Base-by-base conservation (phyloP, 352 stramenopile species). In the Pythium volutum region DNA sequence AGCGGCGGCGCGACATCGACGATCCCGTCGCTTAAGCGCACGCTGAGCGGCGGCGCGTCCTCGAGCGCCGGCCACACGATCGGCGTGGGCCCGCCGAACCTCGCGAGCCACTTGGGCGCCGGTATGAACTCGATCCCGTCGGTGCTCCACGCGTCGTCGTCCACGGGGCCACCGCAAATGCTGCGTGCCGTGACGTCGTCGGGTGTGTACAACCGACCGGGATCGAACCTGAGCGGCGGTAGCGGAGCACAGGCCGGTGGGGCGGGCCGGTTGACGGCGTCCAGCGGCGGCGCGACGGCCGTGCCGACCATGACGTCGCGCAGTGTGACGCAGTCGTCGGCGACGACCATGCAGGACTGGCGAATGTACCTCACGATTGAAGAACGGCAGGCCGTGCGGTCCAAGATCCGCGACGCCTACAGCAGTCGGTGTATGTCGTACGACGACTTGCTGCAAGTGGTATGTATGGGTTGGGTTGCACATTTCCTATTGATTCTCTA, bases 341-440 rank as follows among this genome's bases (percentile, higher is more conserved):
- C 31, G 23, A 48, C 58, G 27, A 83, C 69, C 23, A 92, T 92
- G 83, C 81, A 91, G 67, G 85, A 96, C 66, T 96, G 87, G 87
- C 75, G 87, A 45, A 93, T 91, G 84, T 94, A 92, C 59, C 63
- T 96, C 57, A 96, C 84, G n/a, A 93, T 96, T 63, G 87, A 96
- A 67, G 87, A 96, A 67, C 84, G 87, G 39, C 84, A 93, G 70
- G 83, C 85, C 41, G 83, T 96, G 57, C 84, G 87, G 34, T 90
- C 82, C 48, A 93, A 93, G 77, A 94, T 96, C 47, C 77, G 79
- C 5, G 84, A 94, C 55, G 87, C 87, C 7, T 96, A 96, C 70
- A 92, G 74, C 25, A 93, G 77, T 59, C 79, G 81, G 60, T 96
- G 87, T 71, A 73, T 77, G 46, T 89, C 75, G 16, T 96, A 93